phyloP scores from a whole-genome alignment of 2,329 filamentous ascomycete species.

The Trichoderma koningii region DNA sequence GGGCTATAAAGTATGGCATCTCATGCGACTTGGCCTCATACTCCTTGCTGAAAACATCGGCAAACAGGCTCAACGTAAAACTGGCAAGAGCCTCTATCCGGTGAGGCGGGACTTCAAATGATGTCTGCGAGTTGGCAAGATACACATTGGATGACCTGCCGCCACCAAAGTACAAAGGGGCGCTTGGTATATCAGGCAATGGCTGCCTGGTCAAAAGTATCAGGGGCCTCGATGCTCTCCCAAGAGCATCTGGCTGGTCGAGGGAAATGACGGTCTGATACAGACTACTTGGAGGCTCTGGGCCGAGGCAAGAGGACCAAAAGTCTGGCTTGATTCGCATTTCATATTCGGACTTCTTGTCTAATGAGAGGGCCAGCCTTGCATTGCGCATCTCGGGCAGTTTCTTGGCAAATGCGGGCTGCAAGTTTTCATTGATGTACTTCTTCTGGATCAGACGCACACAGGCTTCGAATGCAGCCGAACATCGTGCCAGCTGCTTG shows the following conservation, averaged over 20 bases:
- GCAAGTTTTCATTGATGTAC: conserved; percentile 72
- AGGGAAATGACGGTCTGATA: conserved; percentile 66
- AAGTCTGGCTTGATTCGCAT: conserved; percentile 78
- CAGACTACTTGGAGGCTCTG: conserved; percentile 51
- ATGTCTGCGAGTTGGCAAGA: conserved; percentile 47
- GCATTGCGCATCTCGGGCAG: conserved; percentile 87
- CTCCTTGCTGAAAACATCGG: conserved; percentile 85
- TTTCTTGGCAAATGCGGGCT: conserved; percentile 70
- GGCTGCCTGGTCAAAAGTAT: conserved; percentile 68
- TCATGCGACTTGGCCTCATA: conserved; percentile 65
- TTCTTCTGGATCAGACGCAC: conserved; percentile 65
- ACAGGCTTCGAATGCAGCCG: conserved; percentile 85
- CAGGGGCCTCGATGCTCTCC: conserved; percentile 62
- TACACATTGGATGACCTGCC: conserved; percentile 61
- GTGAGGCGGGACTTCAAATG: conserved; percentile 48
- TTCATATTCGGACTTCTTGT: conserved; percentile 70
- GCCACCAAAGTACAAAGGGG: conserved; percentile 72
- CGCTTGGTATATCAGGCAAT: conserved; percentile 66
- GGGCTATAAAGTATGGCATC: conserved; percentile 83
- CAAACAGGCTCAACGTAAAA: conserved; percentile 77
- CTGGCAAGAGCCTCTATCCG: conserved; percentile 59
- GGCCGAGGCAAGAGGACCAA: conserved; percentile 58
- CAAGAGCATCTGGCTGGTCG: conserved; percentile 55
- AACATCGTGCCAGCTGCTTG: conserved; percentile 81
- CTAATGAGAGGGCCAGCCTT: conserved; percentile 75